Evolutionary conservation across 2,329 filamentous ascomycete genomes (phyloP), one percentile per base, ranked within the genome.

Genomic region (Graphilbum fragrans): DNA sequence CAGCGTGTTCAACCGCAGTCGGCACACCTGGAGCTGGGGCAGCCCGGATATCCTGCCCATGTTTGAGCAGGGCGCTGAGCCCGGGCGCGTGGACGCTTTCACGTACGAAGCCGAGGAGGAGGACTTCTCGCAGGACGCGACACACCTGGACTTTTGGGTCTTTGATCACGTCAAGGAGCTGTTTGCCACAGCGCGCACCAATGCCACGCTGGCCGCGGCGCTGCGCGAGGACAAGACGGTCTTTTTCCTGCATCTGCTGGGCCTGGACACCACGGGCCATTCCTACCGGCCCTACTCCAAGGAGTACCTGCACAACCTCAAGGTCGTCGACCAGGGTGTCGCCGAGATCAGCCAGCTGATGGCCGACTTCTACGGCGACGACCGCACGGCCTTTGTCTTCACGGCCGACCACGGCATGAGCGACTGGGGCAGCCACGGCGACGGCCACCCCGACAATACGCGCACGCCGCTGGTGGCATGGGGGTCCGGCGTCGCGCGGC

Each of bases 331-430:
- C 55, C 66, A 86, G 52, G 92, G 92, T 3, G 83, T 98, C 2
- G 70, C 83, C 59, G 83, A 94, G 60, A 82, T 94, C 38, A 81
- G 82, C 0, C 71, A 82, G 48, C 57, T 94, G 41, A 80, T 95
- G 38, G 77, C 94, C 29, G 74, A 82, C 12, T 98, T 96, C 57
- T 98, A 95, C 53, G 70, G 65, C 5, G 81, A 87, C 51, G 82
- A 75, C 41, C 80, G 92, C 59, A 96, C 92, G 0, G 86, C 93
- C 0, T 98, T 90, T 57, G 77, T 98, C 16, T 98, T 98, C 57
- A 98, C 93, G 1, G 92, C 92, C 8, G 92, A 98, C 55, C 92
- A 98, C 59, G 92, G 92, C 17, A 98, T 98, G 92, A 96, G 86
- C 55, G 92, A 98, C 60, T 95, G 84, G 81, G 92, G 93, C n/a